Conservation (phyloP, 1,284 basidiomycete species). For the Ustilago cynodontis region DNA sequence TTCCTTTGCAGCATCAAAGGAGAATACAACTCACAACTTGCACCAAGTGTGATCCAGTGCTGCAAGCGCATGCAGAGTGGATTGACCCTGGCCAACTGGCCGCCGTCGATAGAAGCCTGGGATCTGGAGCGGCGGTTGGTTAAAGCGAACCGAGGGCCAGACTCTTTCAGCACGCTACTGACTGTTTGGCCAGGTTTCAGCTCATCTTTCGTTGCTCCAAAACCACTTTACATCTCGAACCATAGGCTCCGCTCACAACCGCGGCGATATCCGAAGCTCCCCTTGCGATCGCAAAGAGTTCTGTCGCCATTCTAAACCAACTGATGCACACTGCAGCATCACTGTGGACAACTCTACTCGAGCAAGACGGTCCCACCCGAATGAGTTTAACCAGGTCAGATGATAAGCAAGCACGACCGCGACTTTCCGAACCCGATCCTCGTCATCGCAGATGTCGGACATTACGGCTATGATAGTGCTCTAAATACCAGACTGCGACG, state of each 20-base stretch:
- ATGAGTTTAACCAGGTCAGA: neutral
- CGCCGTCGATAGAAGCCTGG: neutral
- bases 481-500: neutral
- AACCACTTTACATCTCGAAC: slow-evolving; percentile 1
- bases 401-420: neutral
- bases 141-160: slow-evolving; percentile 27
- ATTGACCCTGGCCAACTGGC: neutral
- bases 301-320: neutral
- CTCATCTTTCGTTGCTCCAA: neutral
- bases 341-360: neutral
- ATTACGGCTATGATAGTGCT: slow-evolving; percentile 4
- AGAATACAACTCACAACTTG: too few species aligned
- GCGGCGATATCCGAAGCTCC: slow-evolving; percentile 10
- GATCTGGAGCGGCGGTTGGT: slow-evolving; percentile 26
- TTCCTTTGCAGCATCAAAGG: too few species aligned
- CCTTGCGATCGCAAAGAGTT: neutral
- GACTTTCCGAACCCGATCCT: neutral
- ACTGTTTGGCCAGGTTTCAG: too few species aligned
- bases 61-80: neutral
- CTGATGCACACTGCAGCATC: neutral
- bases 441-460: slow-evolving; percentile 26
- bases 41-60: too few species aligned
- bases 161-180: slow-evolving; percentile 11
- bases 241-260: slow-evolving; percentile 8
- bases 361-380: neutral